Evolutionary conservation across 345 rosid genomes (phyloP).

Genomic region (Eucalyptus grandis): DNA sequence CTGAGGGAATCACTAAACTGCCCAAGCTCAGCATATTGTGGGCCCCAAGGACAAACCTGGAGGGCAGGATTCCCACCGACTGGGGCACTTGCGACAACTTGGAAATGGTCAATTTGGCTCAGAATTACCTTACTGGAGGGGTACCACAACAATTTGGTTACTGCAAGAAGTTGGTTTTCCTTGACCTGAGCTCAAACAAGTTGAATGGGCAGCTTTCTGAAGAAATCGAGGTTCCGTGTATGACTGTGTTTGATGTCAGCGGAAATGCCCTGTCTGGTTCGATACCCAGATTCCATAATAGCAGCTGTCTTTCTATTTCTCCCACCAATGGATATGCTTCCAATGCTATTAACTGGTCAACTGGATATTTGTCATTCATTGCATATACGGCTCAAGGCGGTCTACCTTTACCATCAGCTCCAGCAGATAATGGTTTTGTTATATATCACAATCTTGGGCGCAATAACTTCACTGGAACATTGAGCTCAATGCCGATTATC

Average conservation of each 20-base stretch:
- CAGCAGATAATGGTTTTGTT: constrained; percentile 21
- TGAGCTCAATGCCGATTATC: constrained; percentile 40
- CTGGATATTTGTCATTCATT: constrained; percentile 49
- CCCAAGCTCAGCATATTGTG: constrained; percentile 69
- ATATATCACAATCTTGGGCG: constrained; percentile 62
- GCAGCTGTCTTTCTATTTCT: constrained; percentile 33
- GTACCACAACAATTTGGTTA: constrained; percentile 34
- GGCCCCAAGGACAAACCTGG: constrained; percentile 75
- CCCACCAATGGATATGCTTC: constrained; percentile 9
- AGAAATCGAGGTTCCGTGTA: constrained; percentile 67
- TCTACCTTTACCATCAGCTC: constrained; percentile 4
- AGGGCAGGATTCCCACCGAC: constrained; percentile 43
- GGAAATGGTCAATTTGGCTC: constrained; percentile 76
- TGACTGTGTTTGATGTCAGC: constrained; percentile 70
- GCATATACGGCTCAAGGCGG: constrained; percentile 28
- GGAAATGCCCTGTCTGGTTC: constrained; percentile 57
- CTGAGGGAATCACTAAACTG: constrained; percentile 43
- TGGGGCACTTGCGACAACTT: constrained; percentile 72
- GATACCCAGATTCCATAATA: constrained; percentile 43
- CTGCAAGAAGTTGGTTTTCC: constrained; percentile 58
- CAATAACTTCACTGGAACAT: constrained; percentile 64
- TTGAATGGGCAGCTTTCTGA: constrained; percentile 45
- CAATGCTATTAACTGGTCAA: constrained; percentile 15
- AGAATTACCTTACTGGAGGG: constrained; percentile 53
- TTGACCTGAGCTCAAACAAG: constrained; percentile 62